A percentile compares a stretch with the other conserved stretches of the same genome.
phyloP scores from a whole-genome alignment of 345 rosid species.

The Brassica napus region DNA sequence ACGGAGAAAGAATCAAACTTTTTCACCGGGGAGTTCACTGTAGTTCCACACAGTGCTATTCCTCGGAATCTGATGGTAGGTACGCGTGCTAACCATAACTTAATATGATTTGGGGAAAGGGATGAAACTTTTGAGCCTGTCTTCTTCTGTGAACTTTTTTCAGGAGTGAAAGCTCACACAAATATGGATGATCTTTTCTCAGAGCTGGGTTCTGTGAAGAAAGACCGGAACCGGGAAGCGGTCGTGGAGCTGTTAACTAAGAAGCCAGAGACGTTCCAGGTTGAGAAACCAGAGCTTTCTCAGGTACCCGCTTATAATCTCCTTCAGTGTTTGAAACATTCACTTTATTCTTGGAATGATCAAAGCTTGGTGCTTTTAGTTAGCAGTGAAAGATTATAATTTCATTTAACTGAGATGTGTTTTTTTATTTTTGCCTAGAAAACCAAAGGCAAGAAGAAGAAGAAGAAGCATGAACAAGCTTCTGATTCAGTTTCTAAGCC shows the following conservation, averaged over 20 bases:
- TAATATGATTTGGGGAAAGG: background rate
- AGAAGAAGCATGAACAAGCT: conserved; percentile 3
- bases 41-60: background rate
- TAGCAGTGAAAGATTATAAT: background rate
- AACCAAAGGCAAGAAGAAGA: conserved; percentile 5
- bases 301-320: conserved; percentile 2
- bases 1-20: background rate
- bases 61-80: conserved; percentile 25
- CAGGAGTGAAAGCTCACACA: conserved; percentile 1
- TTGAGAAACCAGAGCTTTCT: background rate
- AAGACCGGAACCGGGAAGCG: background rate
- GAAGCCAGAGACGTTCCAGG: background rate
- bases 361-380: background rate
- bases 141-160: background rate
- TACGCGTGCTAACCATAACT: conserved; percentile 7
- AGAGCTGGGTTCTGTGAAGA: conserved; percentile 21
- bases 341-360: background rate
- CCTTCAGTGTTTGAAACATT: conserved; percentile 4
- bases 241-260: conserved; percentile 1
- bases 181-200: conserved; percentile 5
- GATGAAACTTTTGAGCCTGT: background rate
- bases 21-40: background rate
- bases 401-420: background rate
- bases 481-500: conserved; percentile 22
- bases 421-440: background rate